Base-by-base conservation (phyloP, 2,329 filamentous ascomycete genomes). In the Aspergillus caelatus region DNA sequence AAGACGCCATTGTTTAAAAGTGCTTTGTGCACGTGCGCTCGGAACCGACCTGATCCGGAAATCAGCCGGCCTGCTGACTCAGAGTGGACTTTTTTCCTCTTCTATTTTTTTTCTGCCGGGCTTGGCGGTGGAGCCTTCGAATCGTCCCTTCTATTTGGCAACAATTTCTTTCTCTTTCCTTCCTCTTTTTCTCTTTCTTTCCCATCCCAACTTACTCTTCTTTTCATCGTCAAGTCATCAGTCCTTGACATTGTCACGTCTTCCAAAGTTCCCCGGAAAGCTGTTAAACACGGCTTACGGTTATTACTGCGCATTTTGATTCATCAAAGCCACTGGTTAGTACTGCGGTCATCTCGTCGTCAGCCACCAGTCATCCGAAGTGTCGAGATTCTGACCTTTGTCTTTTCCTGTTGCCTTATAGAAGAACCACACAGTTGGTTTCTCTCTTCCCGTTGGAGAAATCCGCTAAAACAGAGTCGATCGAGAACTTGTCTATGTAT, bases 401-500 rank as follows among this genome's bases (percentile, higher is more conserved):
- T 61, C 56, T 55, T 56, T 54, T 28, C 48, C 60, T 58, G 30
- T 7, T 58, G 30, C 11, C 14, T 67, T 62, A 53, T 61, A 68
- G 67, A 70, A 74, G 66, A 76, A 74, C 74, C 72, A 72, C 67
- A 62, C 65, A 61, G 61, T 66, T 74, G 74, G 70, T 73, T 76
- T 72, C 62, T 71, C 75, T 72, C 74, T 68, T 65, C 64, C 67
- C 66, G 73, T 70, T 73, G 72, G 76, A 77, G 74, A 77, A 75
- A 77, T 71, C 73, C 73, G 72, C 69, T 70, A 72, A 70, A 69
- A 68, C 70, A 69, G 67, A 70, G 68, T 70, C 68, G 66, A 54
- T 70, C 68, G 78, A 75, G 73, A 75, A 78, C 72, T 84, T 91
- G 93, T 96, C 91, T 96, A 96, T 96, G 93, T 96, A 96, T 97